Base-by-base conservation (phyloP, 2,329 filamentous ascomycete species). In the Diaporthe nobilis region DNA sequence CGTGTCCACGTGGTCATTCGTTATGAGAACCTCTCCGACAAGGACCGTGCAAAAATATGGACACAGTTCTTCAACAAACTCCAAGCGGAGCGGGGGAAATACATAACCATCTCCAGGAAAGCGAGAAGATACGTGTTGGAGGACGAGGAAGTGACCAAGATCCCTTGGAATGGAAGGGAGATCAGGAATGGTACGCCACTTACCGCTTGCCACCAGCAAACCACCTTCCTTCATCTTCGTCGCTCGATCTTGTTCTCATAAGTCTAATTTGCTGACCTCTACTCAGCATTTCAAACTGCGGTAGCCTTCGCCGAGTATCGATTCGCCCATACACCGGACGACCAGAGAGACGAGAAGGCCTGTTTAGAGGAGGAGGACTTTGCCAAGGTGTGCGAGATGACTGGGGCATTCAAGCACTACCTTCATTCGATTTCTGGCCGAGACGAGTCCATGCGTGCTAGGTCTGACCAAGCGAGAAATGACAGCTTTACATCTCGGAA, bases 1-100 rank as follows among this genome's bases (percentile, higher is more conserved):
- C 79, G 82, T 34, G 82, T 84, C 67, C 83, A 84, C 60, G 78
- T 84, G 10, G 75, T 80, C 1, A 77, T 84, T 15, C 76, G 79
- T 28, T 84, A 84, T 72, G 75, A 78, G 17, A 76, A 80, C n/a
- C 76, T 44, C 47, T 57, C 34, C 9, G 68, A 58, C 2, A 55
- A 57, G 25, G 31, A 71, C 49, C 34, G 68, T 7, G 9, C 28
- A 10, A 44, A 0, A 12, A 71, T 71, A 22, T 71, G 68, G 53
- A 15, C 31, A 9, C 25, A 57, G 3, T 71, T 71, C 53, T 58
- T 71, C 39, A 53, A 71, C 34, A 71, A 71, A n/a, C 68, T 71
- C 12, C 49, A 71, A 20, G 22, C 37, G 10, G 68, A 71, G 44
- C 20, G 68, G 0, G 22, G 47, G 1, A 71, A 58, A 22, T 22